Evolutionary conservation across 2,329 filamentous ascomycete species (phyloP).

Genomic region (Seiridium unicorne): DNA sequence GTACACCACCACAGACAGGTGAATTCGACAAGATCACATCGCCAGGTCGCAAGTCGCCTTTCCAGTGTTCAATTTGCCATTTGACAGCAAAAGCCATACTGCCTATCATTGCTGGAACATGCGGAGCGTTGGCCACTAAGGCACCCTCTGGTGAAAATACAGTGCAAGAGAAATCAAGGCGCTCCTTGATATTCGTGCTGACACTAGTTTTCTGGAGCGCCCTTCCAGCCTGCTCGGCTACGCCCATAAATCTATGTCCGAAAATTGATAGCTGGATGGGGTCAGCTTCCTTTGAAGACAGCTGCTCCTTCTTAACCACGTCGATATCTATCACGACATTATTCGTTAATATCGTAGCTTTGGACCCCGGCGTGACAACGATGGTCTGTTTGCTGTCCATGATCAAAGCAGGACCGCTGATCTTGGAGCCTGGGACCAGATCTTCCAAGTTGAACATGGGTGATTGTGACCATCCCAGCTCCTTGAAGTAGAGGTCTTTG

Average conservation of each 20-base stretch:
- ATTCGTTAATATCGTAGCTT: conserved; percentile 26
- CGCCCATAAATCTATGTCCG: conserved; percentile 78
- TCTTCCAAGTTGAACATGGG: neutral
- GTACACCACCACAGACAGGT: conserved; percentile 31
- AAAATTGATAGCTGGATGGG: conserved; percentile 76
- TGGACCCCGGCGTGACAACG: conserved; percentile 18
- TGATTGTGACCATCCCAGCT: neutral
- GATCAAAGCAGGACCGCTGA: conserved; percentile 5
- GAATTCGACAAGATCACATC: conserved; percentile 11
- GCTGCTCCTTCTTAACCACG: neutral
- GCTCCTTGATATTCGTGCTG: conserved; percentile 75
- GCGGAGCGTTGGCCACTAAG: conserved; percentile 63
- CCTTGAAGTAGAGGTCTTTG: conserved; percentile 1
- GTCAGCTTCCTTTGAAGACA: conserved; percentile 49
- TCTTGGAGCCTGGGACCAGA: neutral
- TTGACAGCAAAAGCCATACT: conserved; percentile 12
- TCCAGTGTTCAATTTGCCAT: conserved; percentile 11
- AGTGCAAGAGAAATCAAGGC: conserved; percentile 77
- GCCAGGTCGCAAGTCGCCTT: conserved; percentile 6
- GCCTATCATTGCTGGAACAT: conserved; percentile 9
- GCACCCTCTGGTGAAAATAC: conserved; percentile 73
- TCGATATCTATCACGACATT: conserved; percentile 3
- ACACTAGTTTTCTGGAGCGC: conserved; percentile 76
- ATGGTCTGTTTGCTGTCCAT: conserved; percentile 19
- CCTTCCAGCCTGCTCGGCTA: conserved; percentile 79